Base-by-base conservation (phyloP, 176 grass and related monocot genomes). In the Oryza nivara region DNA sequence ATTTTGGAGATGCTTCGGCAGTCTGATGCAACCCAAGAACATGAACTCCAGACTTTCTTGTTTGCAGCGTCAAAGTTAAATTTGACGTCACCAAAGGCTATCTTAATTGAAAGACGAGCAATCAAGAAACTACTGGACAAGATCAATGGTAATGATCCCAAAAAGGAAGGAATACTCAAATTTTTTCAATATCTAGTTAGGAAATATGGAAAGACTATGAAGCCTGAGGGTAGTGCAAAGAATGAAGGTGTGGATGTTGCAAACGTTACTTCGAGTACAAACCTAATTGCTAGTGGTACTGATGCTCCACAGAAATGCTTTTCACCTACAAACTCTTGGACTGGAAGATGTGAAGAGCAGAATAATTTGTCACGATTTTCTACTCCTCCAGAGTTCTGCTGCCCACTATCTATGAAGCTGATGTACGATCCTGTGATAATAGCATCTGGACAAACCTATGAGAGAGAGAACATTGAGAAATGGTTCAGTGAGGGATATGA, bases 401-500 rank as follows among this genome's bases (percentile, higher is more conserved):
- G 96, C 88, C 96, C 96, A 58, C 84, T 96, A 89, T 99, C 93
- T 83, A 88, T 73, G 38, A 91, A 77, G 75, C 60, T 96, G 61
- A 99, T 99, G 93, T 65, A 77, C 68, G 89, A 99, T 89, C 93
- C 96, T 69, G 96, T 99, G 34, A 88, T 96, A 87, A 99, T 96
- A 90, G 69, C 83, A 56, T 94, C 96, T 68, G 93, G 96, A 82
- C 91, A 92, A 88, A 99, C 96, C 44, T 99, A 86, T 68, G 96
- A 96, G 92, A 93, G 93, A 83, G 80, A 88, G 78, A 85, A 73
- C 52, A 98, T 98, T 9, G 80, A 96, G 82, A 98, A 82, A 77
- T 98, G 96, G 96, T 92, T 98, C 76, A 72, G 68, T 69, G 75
- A 94, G 66, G 96, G 96, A 64, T 80, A 94, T 76, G 88, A 90